These are phyloP conservation scores for Vitis hybrid DNA, from an alignment of 177 flowering plant species.

Conservation along the genomic window DNA sequence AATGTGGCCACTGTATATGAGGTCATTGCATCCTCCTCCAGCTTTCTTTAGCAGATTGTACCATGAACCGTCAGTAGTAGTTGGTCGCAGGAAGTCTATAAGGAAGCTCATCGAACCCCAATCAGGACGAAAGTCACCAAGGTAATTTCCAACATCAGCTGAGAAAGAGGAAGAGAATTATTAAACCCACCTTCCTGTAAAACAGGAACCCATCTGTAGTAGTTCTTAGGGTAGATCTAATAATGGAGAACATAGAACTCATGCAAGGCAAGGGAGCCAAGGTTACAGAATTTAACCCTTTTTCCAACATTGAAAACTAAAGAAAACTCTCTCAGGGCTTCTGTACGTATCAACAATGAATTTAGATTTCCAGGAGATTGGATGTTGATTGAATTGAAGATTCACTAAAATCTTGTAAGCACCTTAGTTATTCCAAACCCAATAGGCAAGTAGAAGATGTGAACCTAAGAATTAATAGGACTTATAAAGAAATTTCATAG, in stretches of 20 bases:
- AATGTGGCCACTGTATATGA: constrained; percentile 95
- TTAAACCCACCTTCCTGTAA: not conserved
- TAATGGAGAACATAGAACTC: not conserved
- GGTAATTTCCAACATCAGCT: constrained; percentile 51
- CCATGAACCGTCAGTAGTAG: constrained; percentile 68
- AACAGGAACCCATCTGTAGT: not conserved
- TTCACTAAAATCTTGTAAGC: too few relatives aligned
- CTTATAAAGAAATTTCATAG: too few relatives aligned
- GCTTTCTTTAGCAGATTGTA: constrained; percentile 71
- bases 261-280: not conserved
- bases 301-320: too few relatives aligned
- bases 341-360: too few relatives aligned
- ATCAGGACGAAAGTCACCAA: constrained; percentile 65
- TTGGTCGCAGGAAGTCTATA: constrained; percentile 78
- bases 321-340: too few relatives aligned
- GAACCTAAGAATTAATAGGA: too few relatives aligned
- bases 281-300: not conserved
- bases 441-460: too few relatives aligned
- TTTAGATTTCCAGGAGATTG: too few relatives aligned
- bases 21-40: constrained; percentile 96
- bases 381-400: too few relatives aligned
- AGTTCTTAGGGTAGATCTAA: not conserved
- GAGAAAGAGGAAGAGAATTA: constrained; percentile 18
- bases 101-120: constrained; percentile 97
- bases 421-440: too few relatives aligned